A percentile compares a stretch with the other conserved stretches of the same genome.
Conservation (phyloP, 2,329 filamentous ascomycete species). For the Pseudogymnoascus sp. region DNA sequence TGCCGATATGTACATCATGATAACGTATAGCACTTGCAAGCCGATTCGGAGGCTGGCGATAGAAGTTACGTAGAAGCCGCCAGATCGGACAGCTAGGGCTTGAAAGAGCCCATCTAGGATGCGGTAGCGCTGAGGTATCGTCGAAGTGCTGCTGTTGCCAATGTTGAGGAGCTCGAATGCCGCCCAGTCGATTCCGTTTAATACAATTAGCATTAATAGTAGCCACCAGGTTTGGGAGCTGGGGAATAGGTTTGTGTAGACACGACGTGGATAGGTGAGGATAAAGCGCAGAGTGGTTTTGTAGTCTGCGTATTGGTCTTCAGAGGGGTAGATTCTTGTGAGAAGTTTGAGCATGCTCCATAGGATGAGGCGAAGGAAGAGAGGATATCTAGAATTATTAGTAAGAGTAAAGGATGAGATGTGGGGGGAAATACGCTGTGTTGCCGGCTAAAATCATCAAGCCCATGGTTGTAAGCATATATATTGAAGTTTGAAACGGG, state of each 20-base stretch:
- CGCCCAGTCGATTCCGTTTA: slow-evolving; percentile 67
- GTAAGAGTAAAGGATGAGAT: slow-evolving; percentile 79
- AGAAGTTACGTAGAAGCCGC: slow-evolving; percentile 79
- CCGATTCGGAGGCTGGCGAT: slow-evolving; percentile 75
- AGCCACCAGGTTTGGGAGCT: slow-evolving; percentile 92
- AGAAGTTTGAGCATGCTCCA: slow-evolving; percentile 69
- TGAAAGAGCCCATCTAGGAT: slow-evolving; percentile 45
- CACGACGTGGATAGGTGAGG: slow-evolving; percentile 88
- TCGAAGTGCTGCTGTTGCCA: slow-evolving; percentile 37
- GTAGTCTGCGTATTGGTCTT: slow-evolving; percentile 47
- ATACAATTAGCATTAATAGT: slow-evolving; percentile 71
- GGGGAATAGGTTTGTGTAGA: slow-evolving; percentile 91
- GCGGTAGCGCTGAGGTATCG: not conserved
- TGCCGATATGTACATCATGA: slow-evolving; percentile 99
- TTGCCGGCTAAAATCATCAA: slow-evolving; percentile 86
- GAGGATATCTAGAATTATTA: slow-evolving; percentile 90
- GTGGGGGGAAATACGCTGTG: slow-evolving; percentile 70
- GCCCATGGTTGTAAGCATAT: slow-evolving; percentile 74
- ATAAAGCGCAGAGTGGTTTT: slow-evolving; percentile 58
- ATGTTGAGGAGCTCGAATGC: slow-evolving; percentile 72
- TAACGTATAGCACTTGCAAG: slow-evolving; percentile 86
- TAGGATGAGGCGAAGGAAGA: slow-evolving; percentile 89
- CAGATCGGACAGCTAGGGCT: slow-evolving; percentile 80
- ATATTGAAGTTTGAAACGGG: slow-evolving; percentile 43
- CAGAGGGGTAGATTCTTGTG: slow-evolving; percentile 64